These are phyloP conservation scores for Colletotrichum sp. DNA, from an alignment of 2,329 filamentous ascomycete species.

Conservation along the genomic window DNA sequence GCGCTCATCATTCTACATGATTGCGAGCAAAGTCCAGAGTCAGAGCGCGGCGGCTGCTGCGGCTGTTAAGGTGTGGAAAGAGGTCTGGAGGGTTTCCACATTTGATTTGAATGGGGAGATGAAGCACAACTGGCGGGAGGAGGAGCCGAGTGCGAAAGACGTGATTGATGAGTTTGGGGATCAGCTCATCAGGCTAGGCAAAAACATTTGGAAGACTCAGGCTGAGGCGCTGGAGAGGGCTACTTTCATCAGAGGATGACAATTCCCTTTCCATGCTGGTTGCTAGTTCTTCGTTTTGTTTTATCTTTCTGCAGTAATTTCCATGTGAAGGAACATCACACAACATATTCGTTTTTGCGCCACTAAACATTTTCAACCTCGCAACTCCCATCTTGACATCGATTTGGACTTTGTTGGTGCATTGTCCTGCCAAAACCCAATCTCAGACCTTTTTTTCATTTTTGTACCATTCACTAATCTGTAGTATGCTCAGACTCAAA, in stretches of 20 bases:
- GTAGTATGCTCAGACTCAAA: background rate
- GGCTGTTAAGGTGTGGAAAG: conserved; percentile 45
- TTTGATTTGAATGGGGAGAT: conserved; percentile 8
- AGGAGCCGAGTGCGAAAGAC: background rate
- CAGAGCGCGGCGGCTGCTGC: conserved; percentile 31
- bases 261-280: background rate
- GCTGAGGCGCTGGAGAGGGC: background rate
- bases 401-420: background rate
- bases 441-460: background rate
- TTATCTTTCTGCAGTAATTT: background rate
- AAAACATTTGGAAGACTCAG: background rate
- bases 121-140: background rate
- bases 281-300: background rate
- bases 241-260: background rate
- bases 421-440: background rate
- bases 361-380: background rate
- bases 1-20: conserved; percentile 57
- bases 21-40: conserved; percentile 48
- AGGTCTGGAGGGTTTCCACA: conserved; percentile 41
- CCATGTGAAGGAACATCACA: no score
- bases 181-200: background rate
- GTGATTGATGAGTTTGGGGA: background rate
- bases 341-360: background rate
- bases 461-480: background rate
- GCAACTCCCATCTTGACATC: background rate